These are phyloP conservation scores for Cucurbita pepo DNA, from an alignment of 306 rosid genomes.

Conservation along the genomic window DNA sequence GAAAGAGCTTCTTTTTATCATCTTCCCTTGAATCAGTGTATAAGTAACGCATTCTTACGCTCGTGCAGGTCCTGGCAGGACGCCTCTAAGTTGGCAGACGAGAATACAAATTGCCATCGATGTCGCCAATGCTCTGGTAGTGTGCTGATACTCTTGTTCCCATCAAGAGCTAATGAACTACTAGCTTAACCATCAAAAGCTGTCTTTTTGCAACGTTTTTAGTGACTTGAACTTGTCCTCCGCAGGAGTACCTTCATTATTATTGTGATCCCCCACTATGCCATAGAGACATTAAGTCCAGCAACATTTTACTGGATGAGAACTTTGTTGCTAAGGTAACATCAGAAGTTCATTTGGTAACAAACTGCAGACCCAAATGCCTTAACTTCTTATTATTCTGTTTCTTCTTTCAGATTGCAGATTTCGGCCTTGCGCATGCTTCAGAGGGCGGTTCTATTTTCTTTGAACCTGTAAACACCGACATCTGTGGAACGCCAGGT, in stretches of 20 bases:
- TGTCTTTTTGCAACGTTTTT: background rate
- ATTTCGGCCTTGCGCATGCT: conserved; percentile 97
- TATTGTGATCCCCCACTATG: conserved; percentile 95
- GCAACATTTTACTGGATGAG: conserved; percentile 84
- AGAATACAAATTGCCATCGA: conserved; percentile 88
- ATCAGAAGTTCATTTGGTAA: background rate
- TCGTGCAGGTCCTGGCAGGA: conserved; percentile 55
- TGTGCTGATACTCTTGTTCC: conserved; percentile 1
- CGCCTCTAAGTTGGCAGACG: conserved; percentile 72
- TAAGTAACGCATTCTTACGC: background rate
- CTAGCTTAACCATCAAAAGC: background rate
- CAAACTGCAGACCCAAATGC: background rate
- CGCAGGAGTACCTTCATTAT: conserved; percentile 97
- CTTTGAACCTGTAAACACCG: conserved; percentile 76
- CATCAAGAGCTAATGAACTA: background rate
- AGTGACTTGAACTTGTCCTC: background rate
- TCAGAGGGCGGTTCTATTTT: conserved; percentile 67
- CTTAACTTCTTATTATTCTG: background rate
- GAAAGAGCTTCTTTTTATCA: background rate
- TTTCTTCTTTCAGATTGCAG: conserved; percentile 59
- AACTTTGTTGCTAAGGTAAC: conserved; percentile 85
- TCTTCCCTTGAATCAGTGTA: background rate
- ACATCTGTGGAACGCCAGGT: conserved; percentile 94
- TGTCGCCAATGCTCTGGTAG: conserved; percentile 94
- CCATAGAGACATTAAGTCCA: conserved; percentile 91